Percentiles rank a stretch among this genome's conserved stretches.
phyloP scores from a whole-genome alignment of 257 asterid species.

The Penstemon newberryi region DNA sequence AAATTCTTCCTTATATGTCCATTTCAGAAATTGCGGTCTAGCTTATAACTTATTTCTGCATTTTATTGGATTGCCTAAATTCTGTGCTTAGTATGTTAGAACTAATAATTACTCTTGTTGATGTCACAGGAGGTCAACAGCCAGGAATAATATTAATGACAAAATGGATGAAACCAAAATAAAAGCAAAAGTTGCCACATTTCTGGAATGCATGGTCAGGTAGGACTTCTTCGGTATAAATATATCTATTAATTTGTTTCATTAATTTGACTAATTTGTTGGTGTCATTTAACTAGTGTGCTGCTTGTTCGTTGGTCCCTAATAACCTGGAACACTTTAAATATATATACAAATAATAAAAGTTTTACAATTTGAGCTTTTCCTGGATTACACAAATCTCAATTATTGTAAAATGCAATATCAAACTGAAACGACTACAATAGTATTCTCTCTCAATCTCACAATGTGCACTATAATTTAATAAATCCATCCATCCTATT shows the following conservation, averaged over 20 bases:
- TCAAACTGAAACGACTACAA: slow-evolving; percentile 5
- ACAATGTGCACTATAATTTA: too few species aligned
- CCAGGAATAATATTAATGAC: slow-evolving; percentile 39
- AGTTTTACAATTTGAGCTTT: slow-evolving; percentile 2
- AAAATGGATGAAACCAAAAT: slow-evolving; percentile 43
- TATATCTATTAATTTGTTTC: slow-evolving; percentile 4
- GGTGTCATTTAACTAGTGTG: slow-evolving; percentile 5
- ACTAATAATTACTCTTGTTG: slow-evolving; percentile 24
- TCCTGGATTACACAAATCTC: background rate
- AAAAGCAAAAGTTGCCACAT: slow-evolving; percentile 58
- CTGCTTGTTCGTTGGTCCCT: slow-evolving; percentile 2
- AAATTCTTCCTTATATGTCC: background rate
- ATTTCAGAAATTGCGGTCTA: background rate
- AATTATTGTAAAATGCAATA: background rate
- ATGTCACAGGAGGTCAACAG: slow-evolving; percentile 54
- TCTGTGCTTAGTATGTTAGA: background rate
- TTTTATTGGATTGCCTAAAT: slow-evolving; percentile 1
- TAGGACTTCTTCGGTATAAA: slow-evolving; percentile 28
- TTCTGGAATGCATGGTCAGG: slow-evolving; percentile 63
- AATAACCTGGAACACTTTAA: slow-evolving; percentile 5
- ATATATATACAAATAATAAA: slow-evolving; percentile 9
- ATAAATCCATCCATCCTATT: background rate
- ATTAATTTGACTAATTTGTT: slow-evolving; percentile 3
- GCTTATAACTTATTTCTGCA: slow-evolving; percentile 16
- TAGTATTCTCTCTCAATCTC: background rate